These are phyloP conservation scores for Chaetomiaceae sp. DNA, from an alignment of 2,329 filamentous ascomycete species.

Conservation along the genomic window DNA sequence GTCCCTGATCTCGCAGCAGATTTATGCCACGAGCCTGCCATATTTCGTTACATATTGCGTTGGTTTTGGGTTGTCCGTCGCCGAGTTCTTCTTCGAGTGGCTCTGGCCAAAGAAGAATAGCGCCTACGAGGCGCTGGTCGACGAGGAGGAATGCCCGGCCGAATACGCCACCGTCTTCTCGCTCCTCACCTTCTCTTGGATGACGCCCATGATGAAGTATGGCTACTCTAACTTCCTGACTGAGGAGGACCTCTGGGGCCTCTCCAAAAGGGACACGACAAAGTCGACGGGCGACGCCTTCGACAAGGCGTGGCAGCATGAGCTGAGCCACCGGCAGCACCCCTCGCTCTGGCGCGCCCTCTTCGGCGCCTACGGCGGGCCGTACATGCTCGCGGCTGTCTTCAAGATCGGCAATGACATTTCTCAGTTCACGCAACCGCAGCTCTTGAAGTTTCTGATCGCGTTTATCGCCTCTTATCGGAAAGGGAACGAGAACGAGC, in stretches of 20 bases:
- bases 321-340: slow-evolving; percentile 62
- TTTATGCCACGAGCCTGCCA: slow-evolving; percentile 60
- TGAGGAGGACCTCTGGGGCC: slow-evolving; percentile 92
- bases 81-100: slow-evolving; percentile 79
- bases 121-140: slow-evolving; percentile 52
- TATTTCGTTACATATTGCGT: slow-evolving; percentile 76
- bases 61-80: slow-evolving; percentile 63
- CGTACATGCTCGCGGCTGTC: slow-evolving; percentile 73
- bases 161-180: slow-evolving; percentile 96
- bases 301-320: slow-evolving; percentile 68
- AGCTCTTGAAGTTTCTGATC: slow-evolving; percentile 81
- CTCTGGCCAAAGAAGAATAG: slow-evolving; percentile 75
- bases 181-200: slow-evolving; percentile 91
- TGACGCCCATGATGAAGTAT: slow-evolving; percentile 96
- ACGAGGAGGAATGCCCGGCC: slow-evolving; percentile 63
- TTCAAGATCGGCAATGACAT: slow-evolving; percentile 89
- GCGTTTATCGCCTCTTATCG: slow-evolving; percentile 76
- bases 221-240: slow-evolving; percentile 90
- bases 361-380: slow-evolving; percentile 77
- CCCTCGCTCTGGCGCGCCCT: slow-evolving; percentile 86
- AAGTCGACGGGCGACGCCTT: slow-evolving; percentile 66
- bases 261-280: slow-evolving; percentile 76
- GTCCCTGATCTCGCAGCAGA: slow-evolving; percentile 74
- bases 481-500: slow-evolving; percentile 46
- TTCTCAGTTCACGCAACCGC: slow-evolving; percentile 84